phyloP scores from a whole-genome alignment of 208 protist species.

The Borovskyia barvae region DNA sequence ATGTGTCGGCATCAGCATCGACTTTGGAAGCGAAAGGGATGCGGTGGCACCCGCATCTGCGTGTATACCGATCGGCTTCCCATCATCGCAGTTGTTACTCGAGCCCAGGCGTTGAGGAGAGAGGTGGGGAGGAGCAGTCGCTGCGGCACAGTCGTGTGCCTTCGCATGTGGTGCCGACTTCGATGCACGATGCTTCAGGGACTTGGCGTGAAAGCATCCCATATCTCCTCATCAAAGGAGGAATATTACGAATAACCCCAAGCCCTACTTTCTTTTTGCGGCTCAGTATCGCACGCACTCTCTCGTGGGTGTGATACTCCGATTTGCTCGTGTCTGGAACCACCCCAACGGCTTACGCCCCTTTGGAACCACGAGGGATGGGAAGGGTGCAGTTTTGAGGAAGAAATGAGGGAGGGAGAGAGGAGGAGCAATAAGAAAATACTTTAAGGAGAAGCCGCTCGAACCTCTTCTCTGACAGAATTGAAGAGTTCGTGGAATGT shows the following conservation, averaged over 20 bases:
- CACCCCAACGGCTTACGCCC: neutral
- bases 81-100: neutral
- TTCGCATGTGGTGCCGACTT: too few relatives aligned
- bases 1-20: constrained; percentile 4
- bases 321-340: neutral
- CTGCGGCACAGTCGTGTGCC: too few relatives aligned
- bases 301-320: neutral
- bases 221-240: too few relatives aligned
- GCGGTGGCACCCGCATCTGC: neutral
- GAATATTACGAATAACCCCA: too few relatives aligned
- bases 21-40: neutral
- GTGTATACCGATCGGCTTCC: neutral
- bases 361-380: neutral
- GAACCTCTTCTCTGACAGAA: neutral
- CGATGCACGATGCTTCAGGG: too few relatives aligned
- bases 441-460: neutral
- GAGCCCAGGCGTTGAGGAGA: too few relatives aligned
- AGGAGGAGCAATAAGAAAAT: neutral
- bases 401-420: neutral
- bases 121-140: too few relatives aligned
- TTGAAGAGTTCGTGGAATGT: neutral
- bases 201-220: too few relatives aligned
- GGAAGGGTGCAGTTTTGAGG: neutral
- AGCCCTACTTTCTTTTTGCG: too few relatives aligned
- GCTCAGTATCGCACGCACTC: neutral